These are phyloP conservation scores for Penicillium hordei DNA, from an alignment of 2,329 filamentous ascomycete genomes.

Conservation along the genomic window DNA sequence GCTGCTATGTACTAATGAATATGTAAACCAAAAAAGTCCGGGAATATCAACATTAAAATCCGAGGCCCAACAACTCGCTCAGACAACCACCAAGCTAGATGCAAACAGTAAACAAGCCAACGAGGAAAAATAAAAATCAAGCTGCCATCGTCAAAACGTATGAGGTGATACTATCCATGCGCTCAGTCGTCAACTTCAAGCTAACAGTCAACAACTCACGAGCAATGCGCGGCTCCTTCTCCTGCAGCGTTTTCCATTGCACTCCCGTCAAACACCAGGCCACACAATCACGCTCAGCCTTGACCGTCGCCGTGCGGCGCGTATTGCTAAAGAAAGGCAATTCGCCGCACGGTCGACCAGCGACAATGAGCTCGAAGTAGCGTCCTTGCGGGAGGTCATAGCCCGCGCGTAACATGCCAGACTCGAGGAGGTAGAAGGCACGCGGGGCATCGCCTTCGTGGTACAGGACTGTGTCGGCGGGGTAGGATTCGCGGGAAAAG, in stretches of 20 bases:
- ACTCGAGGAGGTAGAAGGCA: slow-evolving; percentile 88
- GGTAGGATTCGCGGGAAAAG: slow-evolving; percentile 68
- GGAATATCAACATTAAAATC: background rate
- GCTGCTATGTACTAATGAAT: background rate
- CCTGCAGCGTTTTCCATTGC: slow-evolving; percentile 71
- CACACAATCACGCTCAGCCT: slow-evolving; percentile 76
- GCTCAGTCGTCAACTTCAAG: slow-evolving; percentile 91
- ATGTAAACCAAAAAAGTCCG: background rate
- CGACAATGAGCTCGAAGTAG: slow-evolving; percentile 87
- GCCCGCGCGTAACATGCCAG: slow-evolving; percentile 83
- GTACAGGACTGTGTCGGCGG: slow-evolving; percentile 72
- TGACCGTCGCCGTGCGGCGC: slow-evolving; percentile 78
- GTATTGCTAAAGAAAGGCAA: slow-evolving; percentile 95
- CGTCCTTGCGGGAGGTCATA: slow-evolving; percentile 87
- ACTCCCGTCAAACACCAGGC: slow-evolving; percentile 76
- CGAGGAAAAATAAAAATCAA: background rate
- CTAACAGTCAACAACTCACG: slow-evolving; percentile 80
- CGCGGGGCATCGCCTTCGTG: slow-evolving; percentile 71
- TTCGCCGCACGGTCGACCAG: slow-evolving; percentile 93
- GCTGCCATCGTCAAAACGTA: slow-evolving; percentile 38
- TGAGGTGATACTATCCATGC: slow-evolving; percentile 72
- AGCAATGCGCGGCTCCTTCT: slow-evolving; percentile 72
- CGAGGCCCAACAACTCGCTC: background rate
- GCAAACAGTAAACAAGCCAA: background rate
- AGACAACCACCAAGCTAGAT: slow-evolving; percentile 10